Base-by-base conservation (phyloP, 208 protist species). In the Trypanosoma cruzi region DNA sequence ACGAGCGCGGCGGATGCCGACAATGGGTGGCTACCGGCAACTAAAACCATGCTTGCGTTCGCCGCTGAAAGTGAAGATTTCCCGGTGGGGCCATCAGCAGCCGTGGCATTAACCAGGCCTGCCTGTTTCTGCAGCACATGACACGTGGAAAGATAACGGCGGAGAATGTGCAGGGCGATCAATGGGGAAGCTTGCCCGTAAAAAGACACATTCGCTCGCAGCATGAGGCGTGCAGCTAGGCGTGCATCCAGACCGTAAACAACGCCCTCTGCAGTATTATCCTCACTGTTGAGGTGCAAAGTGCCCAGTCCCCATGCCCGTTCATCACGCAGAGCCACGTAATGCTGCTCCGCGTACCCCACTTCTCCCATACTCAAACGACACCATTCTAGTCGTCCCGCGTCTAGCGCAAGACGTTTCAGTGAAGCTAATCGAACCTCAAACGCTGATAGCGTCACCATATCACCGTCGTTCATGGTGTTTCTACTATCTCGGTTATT, bases 151-250 rank as follows among this genome's bases (percentile, higher is more conserved):
- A 93, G 49, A 57, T 96, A 92, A 18, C 90, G 87, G 22, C 75
- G 72, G 57, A 96, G 68, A 42, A 96, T 81, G 42, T 91, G 73
- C 28, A 89, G 20, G 11, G 86, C 90, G 55, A 96, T 67, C 57
- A 92, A 67, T 46, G 90, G 86, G 5, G 88, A 86, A 0, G 81
- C 75, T 66, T 90, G 86, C 1, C 85, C 83, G 11, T 64, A 72
- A 60, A 90, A 87, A 48, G 75, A 80, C 1, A 87, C 71, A 52
- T 86, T 86, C 24, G 79, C 80, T 31, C 88, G 87, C 58, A 96
- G 79, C 75, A 96, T 73, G 53, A 96, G 63, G 29, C 69, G 68
- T 29, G 85, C 75, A n/a, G 90, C 78, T 5, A 77, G 71, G 32
- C 59, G 46, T 1, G 83, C 84, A 72, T 86, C 75, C 4, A 95